phyloP scores from a whole-genome alignment of 1,284 basidiomycete species.

The Leccinum fuscescens region DNA sequence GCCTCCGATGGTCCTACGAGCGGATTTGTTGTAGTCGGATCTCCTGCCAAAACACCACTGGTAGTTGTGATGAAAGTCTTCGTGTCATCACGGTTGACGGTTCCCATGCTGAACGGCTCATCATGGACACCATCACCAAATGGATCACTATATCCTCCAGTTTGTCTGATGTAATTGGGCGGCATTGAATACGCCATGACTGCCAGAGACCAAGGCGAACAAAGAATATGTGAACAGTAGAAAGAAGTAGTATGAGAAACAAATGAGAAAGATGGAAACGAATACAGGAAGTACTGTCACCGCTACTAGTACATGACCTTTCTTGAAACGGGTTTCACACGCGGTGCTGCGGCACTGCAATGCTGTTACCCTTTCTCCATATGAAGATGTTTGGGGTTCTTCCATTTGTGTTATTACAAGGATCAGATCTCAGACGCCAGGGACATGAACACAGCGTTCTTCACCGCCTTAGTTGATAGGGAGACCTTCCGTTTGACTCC shows the following conservation, averaged over 20 bases:
- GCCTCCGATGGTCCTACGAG: slow-evolving; percentile 22
- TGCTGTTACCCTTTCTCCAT: neutral
- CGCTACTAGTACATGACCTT: neutral
- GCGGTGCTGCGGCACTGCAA: slow-evolving; percentile 12
- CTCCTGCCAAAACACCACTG: slow-evolving; percentile 18
- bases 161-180: slow-evolving; percentile 10
- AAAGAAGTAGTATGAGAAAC: neutral
- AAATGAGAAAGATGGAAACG: neutral
- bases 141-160: slow-evolving; percentile 21
- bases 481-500: slow-evolving; percentile 42
- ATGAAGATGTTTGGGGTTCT: too few species aligned
- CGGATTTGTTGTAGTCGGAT: slow-evolving; percentile 5
- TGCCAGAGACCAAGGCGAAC: slow-evolving; percentile 19
- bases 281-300: neutral
- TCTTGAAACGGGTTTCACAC: slow-evolving; percentile 16
- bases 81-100: slow-evolving; percentile 18
- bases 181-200: slow-evolving; percentile 25
- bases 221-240: neutral
- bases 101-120: slow-evolving; percentile 21
- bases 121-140: slow-evolving; percentile 26
- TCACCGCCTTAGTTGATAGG: slow-evolving; percentile 19
- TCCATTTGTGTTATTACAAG: neutral
- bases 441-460: neutral
- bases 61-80: slow-evolving; percentile 23
- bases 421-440: neutral